Evolutionary conservation across 306 rosid species (phyloP).

Genomic region (Sicyos edulis): DNA sequence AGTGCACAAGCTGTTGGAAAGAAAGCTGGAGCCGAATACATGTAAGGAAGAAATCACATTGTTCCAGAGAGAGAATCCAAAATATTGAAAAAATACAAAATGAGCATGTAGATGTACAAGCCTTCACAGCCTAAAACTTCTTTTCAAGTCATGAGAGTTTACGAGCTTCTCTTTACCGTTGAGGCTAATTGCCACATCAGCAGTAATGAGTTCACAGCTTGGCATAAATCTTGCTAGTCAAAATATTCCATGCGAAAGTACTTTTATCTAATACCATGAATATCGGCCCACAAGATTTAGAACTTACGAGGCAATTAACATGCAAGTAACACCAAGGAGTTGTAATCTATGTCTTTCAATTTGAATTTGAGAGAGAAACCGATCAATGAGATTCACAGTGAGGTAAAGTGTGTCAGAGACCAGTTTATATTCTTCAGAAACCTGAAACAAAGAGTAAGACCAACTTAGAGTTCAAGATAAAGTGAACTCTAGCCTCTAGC

Average conservation of each 20-base stretch:
- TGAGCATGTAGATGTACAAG: not conserved
- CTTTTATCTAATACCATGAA: not conserved
- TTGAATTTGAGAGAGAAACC: constrained; percentile 59
- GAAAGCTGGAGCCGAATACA: not conserved
- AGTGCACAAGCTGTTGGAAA: too few relatives aligned
- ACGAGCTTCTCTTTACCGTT: not conserved
- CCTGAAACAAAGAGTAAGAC: constrained; percentile 43
- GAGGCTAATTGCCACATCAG: not conserved
- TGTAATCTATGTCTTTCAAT: constrained; percentile 68
- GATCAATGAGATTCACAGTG: constrained; percentile 80
- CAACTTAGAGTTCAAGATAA: constrained; percentile 20
- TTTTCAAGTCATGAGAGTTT: not conserved
- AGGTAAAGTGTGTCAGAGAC: constrained; percentile 93
- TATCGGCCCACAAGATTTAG: not conserved
- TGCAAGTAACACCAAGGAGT: constrained; percentile 78
- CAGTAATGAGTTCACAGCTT: not conserved
- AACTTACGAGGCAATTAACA: constrained; percentile 91
- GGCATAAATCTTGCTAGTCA: not conserved
- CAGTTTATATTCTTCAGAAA: constrained; percentile 75
- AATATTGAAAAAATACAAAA: not conserved
- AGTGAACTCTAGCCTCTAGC: not conserved
- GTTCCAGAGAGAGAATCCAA: not conserved
- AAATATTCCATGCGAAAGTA: not conserved
- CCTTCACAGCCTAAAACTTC: not conserved
- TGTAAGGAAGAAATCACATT: not conserved